A percentile compares a stretch with the other conserved stretches of the same genome.
Evolutionary conservation across 163 green algal species (phyloP).

Genomic region (Scenedesmus sp.): DNA sequence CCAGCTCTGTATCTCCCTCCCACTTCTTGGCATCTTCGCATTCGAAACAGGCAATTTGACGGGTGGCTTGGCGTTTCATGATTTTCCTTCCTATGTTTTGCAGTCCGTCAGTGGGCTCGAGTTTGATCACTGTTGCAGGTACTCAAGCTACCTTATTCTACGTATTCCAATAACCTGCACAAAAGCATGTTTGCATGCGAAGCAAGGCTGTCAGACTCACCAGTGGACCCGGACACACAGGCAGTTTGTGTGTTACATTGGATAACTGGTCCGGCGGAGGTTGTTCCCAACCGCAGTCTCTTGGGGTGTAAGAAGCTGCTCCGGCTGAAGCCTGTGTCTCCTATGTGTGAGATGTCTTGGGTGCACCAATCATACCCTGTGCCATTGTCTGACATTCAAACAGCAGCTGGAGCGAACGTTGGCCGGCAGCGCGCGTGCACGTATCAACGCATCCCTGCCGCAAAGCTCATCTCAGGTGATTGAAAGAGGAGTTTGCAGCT

Average conservation of each 20-base stretch:
- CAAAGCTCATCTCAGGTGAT: too few species aligned
- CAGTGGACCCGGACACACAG: not conserved
- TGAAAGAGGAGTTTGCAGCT: too few species aligned
- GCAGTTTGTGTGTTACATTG: constrained; percentile 16
- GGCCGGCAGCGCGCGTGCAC: not conserved
- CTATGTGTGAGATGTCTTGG: too few species aligned
- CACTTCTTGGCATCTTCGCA: constrained; percentile 58
- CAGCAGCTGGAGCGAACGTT: not conserved
- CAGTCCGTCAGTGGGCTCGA: too few species aligned
- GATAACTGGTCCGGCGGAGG: constrained; percentile 3
- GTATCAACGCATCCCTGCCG: not conserved
- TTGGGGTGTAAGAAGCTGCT: not conserved
- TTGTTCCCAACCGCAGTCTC: not conserved
- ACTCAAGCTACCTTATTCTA: too few species aligned
- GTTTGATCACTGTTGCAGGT: too few species aligned
- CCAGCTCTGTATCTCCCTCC: constrained; percentile 53
- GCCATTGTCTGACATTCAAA: not conserved
- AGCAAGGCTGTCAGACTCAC: not conserved
- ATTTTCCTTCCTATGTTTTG: too few species aligned
- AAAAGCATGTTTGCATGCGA: not conserved
- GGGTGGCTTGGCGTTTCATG: not conserved
- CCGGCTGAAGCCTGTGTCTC: not conserved
- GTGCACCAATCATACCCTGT: not conserved
- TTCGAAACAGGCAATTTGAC: constrained; percentile 29
- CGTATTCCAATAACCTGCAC: not conserved